Evolutionary conservation across 495 filamentous ascomycete species (phyloP), one percentile per base, ranked within the genome.

Genomic region (Aspergillus baeticus): DNA sequence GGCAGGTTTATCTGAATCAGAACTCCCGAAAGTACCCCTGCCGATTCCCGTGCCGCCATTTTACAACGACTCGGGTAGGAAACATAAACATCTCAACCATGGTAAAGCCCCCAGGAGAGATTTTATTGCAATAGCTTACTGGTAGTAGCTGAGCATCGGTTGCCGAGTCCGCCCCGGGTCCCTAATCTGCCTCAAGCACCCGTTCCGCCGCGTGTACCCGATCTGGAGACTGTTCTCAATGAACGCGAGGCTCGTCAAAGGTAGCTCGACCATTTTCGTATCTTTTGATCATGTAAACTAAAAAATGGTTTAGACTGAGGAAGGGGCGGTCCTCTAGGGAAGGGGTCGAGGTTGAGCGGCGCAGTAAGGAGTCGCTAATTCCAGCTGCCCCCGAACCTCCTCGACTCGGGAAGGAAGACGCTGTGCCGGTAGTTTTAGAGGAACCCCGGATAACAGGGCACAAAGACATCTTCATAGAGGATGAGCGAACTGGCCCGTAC

Each of bases 161-260:
- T 34, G 21, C 36, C 49, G 17, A 23, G 45, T 18, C 26, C 45
- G 2, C 45, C 45, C n/a, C 31, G 26, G 23, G 10, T 29, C n/a
- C 51, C 43, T n/a, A 48, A 54, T 8, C 26, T 29, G 2, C 45
- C 45, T n/a, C 31, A 29, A 23, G 10, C 45, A 17, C 51, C 43
- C n/a, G 42, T 54, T 39, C 59, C 43, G 22, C 63, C 63, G 10
- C 63, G 56, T 15, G 56, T 50, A 29, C 55, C 63, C 5, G 55
- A 45, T 17, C 39, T 57, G 26, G 62, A 60, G 18, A 47, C 51
- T 17, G 52, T 38, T 15, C 57, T 62, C 37, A 55, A 52, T 39
- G 56, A 60, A 47, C 57, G 54, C 13, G 43, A 54, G 36, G 14
- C 36, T 39, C 57, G 37, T 34, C 54, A 44, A 33, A 46, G 55